Conservation (phyloP, 2,329 filamentous ascomycete species). For the Cercospora janseana region DNA sequence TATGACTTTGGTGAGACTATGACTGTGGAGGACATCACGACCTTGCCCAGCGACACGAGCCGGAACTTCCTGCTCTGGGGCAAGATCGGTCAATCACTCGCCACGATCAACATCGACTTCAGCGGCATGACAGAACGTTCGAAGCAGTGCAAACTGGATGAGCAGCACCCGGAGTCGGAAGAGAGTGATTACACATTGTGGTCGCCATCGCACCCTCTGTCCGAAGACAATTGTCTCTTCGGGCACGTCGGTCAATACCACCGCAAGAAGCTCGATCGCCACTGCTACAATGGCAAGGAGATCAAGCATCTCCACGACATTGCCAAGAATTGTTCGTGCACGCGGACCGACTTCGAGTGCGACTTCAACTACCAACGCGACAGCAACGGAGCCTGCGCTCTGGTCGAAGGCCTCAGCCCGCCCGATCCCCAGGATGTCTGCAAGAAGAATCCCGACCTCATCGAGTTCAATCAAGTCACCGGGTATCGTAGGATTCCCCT, state of each 20-base stretch:
- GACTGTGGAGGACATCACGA: conserved; percentile 76
- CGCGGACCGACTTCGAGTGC: conserved; percentile 86
- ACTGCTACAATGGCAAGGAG: conserved; percentile 78
- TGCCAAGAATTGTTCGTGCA: conserved; percentile 75
- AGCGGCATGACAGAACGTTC: conserved; percentile 68
- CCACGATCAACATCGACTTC: conserved; percentile 86
- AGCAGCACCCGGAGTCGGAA: conserved; percentile 56
- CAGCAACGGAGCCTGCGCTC: conserved; percentile 69
- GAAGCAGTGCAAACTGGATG: conserved; percentile 64
- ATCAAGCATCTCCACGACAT: conserved; percentile 63
- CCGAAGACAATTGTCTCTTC: conserved; percentile 80
- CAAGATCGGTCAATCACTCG: conserved; percentile 57
- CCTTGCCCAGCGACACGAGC: conserved; percentile 82
- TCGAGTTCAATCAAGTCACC: conserved; percentile 79
- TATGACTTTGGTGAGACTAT: conserved; percentile 73
- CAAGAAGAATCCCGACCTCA: conserved; percentile 61
- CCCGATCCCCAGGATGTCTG: conserved; percentile 60
- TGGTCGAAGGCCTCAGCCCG: conserved; percentile 71
- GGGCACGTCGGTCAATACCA: conserved; percentile 87
- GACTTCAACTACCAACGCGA: conserved; percentile 91
- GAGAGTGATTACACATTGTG: conserved; percentile 78
- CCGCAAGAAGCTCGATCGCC: conserved; percentile 74
- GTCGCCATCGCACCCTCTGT: conserved; percentile 79
- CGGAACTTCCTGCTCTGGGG: conserved; percentile 93
- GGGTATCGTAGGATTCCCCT: conserved; percentile 88